Evolutionary conservation across 2,329 filamentous ascomycete genomes (phyloP).

Genomic region (Phaeosphaeriaceae sp.): DNA sequence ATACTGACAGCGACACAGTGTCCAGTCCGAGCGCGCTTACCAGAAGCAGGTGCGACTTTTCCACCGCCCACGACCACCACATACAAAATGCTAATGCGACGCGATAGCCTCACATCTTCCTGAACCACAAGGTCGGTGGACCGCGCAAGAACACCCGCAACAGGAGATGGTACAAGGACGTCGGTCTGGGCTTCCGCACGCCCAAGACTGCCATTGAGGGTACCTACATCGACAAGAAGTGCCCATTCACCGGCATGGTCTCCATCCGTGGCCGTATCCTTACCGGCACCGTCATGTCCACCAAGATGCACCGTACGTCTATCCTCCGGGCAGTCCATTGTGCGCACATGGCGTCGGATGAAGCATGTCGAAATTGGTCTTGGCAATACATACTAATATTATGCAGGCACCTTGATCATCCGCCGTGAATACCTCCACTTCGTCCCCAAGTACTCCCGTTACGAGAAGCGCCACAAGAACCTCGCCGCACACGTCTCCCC

Average conservation of each 20-base stretch:
- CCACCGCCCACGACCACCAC: slow-evolving; percentile 18
- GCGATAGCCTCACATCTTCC: slow-evolving; percentile 97
- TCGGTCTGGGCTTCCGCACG: slow-evolving; percentile 98
- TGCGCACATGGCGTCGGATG: not conserved
- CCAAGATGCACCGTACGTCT: slow-evolving; percentile 94
- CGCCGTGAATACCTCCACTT: slow-evolving; percentile 99
- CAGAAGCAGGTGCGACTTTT: slow-evolving; percentile 70
- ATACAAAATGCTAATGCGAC: slow-evolving; percentile 38
- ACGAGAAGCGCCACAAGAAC: slow-evolving; percentile 99
- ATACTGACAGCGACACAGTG: slow-evolving; percentile 69
- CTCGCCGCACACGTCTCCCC: slow-evolving; percentile 98
- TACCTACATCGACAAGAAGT: slow-evolving; percentile 99
- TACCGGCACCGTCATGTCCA: slow-evolving; percentile 97
- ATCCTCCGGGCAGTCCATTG: not conserved
- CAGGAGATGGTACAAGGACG: slow-evolving; percentile 99
- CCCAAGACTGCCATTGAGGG: slow-evolving; percentile 99
- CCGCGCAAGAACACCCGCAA: slow-evolving; percentile 50
- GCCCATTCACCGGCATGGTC: slow-evolving; percentile 98
- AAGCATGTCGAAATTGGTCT: slow-evolving; percentile 7
- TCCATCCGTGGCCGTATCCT: slow-evolving; percentile 99
- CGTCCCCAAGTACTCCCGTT: slow-evolving; percentile 99
- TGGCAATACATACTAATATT: slow-evolving; percentile 25
- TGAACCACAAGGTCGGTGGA: slow-evolving; percentile 92
- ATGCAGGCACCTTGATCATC: slow-evolving; percentile 81
- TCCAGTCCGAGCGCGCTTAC: slow-evolving; percentile 99